Evolutionary conservation across 169 alveolate species (phyloP), one percentile per base, ranked within the genome.

Genomic region (Plasmodium gonderi): DNA sequence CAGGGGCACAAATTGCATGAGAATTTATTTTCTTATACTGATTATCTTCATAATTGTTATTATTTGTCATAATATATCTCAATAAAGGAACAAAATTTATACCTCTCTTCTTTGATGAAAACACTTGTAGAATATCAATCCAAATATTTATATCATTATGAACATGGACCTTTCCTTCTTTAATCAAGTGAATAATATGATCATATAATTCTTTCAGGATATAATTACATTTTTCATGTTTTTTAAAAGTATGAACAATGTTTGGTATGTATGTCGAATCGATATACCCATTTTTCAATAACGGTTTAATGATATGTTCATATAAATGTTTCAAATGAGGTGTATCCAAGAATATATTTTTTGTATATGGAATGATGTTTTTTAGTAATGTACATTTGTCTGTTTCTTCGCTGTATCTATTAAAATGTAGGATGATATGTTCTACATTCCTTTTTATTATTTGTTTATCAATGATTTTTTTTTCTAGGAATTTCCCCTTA

Each of bases 171-270:
- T 80, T 80, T 42, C 51, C 47, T 26, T 36, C 20, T 26, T 31
- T 2, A 36, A 80, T 23, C 20, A 42, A 38, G 8, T 29, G 6
- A 17, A 60, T 5, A 23, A 83, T 83, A 17, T 47, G 42, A 17
- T 83, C 77, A 31, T 51, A 64, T 12, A 83, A 17, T 72, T 83
- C 64, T 45, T 72, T 72, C 77, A 83, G 29, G 36, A 83, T 36
- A 38, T 47, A 20, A 42, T 83, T 33, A 49, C 49, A 69, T 6
- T 72, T 44, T 68, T 83, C 82, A 47, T 31, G 20, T 74, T 60
- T 83, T 36, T 83, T 83, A 83, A 45, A 83, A 23, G 92, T 83
- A 69, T 72, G 69, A 44, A 83, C 76, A 33, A 83, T 74, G 44
- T 83, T 83, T 9, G 92, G 82, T 72, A 83, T 23, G 6, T 60